A percentile compares a stretch with the other conserved stretches of the same genome.
These are phyloP conservation scores for Actinidia polygama DNA, from an alignment of 179 eudicot genomes.

Conservation along the genomic window DNA sequence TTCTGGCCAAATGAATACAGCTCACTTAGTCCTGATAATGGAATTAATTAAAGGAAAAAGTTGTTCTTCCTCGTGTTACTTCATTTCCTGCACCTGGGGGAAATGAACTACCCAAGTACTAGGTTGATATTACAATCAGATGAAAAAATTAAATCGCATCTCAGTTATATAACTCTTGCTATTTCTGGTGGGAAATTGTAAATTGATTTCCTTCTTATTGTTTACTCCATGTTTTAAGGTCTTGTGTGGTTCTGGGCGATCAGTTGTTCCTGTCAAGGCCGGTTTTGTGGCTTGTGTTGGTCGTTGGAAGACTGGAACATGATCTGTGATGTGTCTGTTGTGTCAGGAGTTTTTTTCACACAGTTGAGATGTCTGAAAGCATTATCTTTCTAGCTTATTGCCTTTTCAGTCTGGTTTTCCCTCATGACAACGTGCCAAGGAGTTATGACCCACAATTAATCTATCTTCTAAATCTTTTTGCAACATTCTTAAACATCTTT, in stretches of 20 bases:
- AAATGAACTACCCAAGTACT: not conserved
- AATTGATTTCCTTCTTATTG: not conserved
- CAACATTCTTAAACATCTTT: not conserved
- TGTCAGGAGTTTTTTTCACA: not conserved
- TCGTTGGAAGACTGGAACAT: constrained; percentile 25
- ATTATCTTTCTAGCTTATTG: not conserved
- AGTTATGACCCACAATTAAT: not conserved
- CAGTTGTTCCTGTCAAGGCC: constrained; percentile 24
- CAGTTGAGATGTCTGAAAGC: not conserved
- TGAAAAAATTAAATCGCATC: not conserved
- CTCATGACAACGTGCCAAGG: not conserved
- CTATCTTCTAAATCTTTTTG: too few relatives aligned
- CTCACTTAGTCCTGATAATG: not conserved
- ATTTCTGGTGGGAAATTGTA: not conserved
- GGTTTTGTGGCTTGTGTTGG: constrained; percentile 26
- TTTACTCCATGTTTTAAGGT: not conserved
- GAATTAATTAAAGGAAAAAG: not conserved
- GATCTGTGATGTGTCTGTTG: not conserved
- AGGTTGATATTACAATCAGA: not conserved
- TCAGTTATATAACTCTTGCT: not conserved
- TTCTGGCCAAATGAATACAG: constrained; percentile 25
- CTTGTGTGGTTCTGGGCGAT: constrained; percentile 24
- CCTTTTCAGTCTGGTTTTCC: not conserved
- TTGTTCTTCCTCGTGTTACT: not conserved
- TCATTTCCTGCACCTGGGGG: not conserved